A percentile compares a stretch with the other conserved stretches of the same genome.
Evolutionary conservation across 305 asterid genomes (phyloP).

Genomic region (Lippia alba): DNA sequence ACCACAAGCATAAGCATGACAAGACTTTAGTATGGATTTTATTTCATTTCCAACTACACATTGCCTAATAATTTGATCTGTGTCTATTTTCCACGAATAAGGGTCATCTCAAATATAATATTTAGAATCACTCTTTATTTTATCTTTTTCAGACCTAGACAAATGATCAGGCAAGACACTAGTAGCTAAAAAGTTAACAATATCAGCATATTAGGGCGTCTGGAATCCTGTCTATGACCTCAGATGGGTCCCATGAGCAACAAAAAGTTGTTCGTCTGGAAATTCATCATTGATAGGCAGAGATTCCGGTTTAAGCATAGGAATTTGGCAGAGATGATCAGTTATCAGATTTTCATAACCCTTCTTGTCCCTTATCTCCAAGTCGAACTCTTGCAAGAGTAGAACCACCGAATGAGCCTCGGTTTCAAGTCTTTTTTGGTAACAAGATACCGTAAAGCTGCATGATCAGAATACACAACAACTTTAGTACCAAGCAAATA

Average conservation of each 20-base stretch:
- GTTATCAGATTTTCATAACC: neutral
- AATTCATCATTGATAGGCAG: neutral
- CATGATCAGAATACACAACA: too few species aligned
- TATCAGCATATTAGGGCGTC: neutral
- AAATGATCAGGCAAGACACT: neutral
- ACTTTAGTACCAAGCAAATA: too few species aligned
- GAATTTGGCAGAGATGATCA: neutral
- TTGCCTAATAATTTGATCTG: neutral
- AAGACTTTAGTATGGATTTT: neutral
- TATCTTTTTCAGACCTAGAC: neutral
- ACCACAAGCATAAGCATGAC: constrained; percentile 17
- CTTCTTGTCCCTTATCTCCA: neutral
- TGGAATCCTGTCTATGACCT: too few species aligned
- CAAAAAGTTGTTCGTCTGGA: neutral
- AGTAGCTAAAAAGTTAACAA: neutral
- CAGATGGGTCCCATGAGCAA: neutral
- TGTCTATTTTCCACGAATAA: neutral
- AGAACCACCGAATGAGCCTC: too few species aligned
- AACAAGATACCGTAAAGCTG: too few species aligned
- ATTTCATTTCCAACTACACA: neutral
- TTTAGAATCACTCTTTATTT: neutral
- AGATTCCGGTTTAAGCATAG: neutral
- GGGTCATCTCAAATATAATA: constrained; percentile 18
- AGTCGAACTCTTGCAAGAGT: too few species aligned
- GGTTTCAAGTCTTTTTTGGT: too few species aligned